Base-by-base conservation (phyloP, 1,284 basidiomycete genomes). In the Cryptococcus sp. region DNA sequence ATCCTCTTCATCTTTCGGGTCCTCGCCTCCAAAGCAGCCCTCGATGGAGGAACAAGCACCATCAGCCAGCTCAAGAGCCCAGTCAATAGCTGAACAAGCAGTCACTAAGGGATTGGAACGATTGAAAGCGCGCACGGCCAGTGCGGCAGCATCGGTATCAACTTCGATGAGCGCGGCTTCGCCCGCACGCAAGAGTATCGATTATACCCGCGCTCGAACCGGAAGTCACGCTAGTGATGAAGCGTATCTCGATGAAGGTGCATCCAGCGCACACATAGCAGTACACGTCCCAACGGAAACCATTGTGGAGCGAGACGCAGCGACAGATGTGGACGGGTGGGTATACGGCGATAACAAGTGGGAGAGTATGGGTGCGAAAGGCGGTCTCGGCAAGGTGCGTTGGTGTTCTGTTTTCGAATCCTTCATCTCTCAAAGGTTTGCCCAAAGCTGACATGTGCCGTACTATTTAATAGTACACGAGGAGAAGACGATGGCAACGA, bases 331-430 rank as follows among this genome's bases (percentile, higher is more conserved):
- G 1, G 91, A 95, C 58, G 93, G 93, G 0, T 96, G 93, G 93
- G 84, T 93, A 34, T 96, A 93, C 73, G 89, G 88, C 3, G 94
- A 95, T 70, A 97, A 97, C 77, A 94, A 95, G 72, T 97, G 94
- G 94, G 93, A 96, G 68, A 84, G 82, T 52, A 83, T 85, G 60
- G 86, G 84, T 58, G 81, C 81, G 52, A 88, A 87, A 67, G 89
- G 89, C 46, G 91, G 92, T 1, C 85, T 95, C 78, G 90, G 93
- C 67, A 92, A 92, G 81, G 83, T 84, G 53, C 63, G 79, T 72
- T 13, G 8, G 15, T 16, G 16, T n/a, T n/a, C 25, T 23, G 25
- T 20, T n/a, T 11, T 7, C 19, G 11, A 34, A 7, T 16, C 39
- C 40, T 19, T 17, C 17, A n/a, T n/a, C 15, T 16, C 6, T 13